Conservation (phyloP, 345 rosid species). For the Populus simonii region DNA sequence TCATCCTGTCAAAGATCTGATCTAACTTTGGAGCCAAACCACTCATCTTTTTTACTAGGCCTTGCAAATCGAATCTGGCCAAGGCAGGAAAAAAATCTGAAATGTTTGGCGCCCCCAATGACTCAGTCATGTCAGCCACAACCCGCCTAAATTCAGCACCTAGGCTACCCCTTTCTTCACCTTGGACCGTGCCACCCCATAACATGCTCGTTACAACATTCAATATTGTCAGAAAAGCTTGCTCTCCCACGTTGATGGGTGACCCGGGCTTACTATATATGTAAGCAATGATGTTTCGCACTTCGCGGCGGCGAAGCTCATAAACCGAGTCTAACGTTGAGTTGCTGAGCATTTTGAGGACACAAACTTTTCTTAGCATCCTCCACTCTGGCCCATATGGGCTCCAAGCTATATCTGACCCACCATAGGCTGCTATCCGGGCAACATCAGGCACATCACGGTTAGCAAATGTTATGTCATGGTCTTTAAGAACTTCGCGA, state of each 20-base stretch:
- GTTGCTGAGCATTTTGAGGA: conserved; percentile 52
- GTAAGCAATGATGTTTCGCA: conserved; percentile 32
- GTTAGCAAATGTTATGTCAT: conserved; percentile 46
- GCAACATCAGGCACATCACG: conserved; percentile 38
- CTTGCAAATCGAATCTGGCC: conserved; percentile 56
- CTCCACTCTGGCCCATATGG: conserved; percentile 56
- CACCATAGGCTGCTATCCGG: conserved; percentile 31
- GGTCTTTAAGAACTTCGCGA: conserved; percentile 46
- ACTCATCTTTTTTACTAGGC: conserved; percentile 37
- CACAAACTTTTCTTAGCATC: conserved; percentile 43
- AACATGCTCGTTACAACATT: conserved; percentile 44
- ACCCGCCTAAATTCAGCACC: conserved; percentile 32
- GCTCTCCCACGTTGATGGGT: conserved; percentile 40
- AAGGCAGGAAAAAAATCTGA: conserved; percentile 59
- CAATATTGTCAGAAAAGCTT: conserved; percentile 32
- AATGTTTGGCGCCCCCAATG: conserved; percentile 40
- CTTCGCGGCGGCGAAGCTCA: conserved; percentile 41
- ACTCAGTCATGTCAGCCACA: conserved; percentile 29
- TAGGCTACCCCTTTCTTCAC: conserved; percentile 25
- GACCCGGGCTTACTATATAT: conserved; percentile 24
- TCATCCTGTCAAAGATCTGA: conserved; percentile 36
- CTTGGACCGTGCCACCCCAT: conserved; percentile 40
- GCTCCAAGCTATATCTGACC: conserved; percentile 43
- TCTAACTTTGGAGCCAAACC: conserved; percentile 28
- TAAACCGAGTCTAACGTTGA: conserved; percentile 45